Conservation (phyloP, 2,329 filamentous ascomycete genomes). For the Tetracladium maxilliforme region DNA sequence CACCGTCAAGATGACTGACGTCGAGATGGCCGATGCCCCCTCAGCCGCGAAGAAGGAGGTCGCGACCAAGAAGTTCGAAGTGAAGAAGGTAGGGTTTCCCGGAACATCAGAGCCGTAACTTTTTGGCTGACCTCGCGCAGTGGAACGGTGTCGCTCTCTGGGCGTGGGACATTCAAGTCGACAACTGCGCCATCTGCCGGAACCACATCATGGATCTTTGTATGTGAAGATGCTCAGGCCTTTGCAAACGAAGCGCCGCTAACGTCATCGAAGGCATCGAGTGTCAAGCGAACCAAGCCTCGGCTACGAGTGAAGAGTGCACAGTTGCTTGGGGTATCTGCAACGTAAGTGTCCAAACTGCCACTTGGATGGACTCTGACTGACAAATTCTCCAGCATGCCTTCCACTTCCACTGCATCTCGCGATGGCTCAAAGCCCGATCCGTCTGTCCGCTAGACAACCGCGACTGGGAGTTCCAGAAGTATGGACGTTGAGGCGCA, state of each 20-base stretch:
- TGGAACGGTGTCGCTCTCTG: conserved; percentile 98
- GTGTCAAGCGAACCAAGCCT: conserved; percentile 96
- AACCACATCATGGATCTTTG: conserved; percentile 99
- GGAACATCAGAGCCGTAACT: neutral
- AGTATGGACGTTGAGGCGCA: conserved; percentile 58
- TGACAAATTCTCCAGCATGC: conserved; percentile 53
- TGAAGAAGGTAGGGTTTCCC: conserved; percentile 91
- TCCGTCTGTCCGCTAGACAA: conserved; percentile 97
- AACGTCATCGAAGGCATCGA: conserved; percentile 56
- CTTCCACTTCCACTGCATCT: conserved; percentile 99
- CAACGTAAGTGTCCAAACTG: conserved; percentile 52
- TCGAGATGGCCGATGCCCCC: conserved; percentile 88
- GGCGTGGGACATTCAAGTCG: conserved; percentile 99
- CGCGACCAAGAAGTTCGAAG: conserved; percentile 80
- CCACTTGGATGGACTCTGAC: conserved; percentile 1
- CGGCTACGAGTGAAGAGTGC: conserved; percentile 92
- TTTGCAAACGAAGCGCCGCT: conserved; percentile 3
- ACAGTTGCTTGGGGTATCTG: conserved; percentile 99
- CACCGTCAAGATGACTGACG: conserved; percentile 61
- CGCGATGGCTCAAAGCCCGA: conserved; percentile 96
- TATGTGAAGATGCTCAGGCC: conserved; percentile 24
- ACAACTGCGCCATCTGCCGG: conserved; percentile 98
- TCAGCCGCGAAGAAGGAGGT: conserved; percentile 38
- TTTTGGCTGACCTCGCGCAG: conserved; percentile 27
- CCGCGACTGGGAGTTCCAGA: conserved; percentile 98